Base-by-base conservation (phyloP, 768 basidiomycete species). In the Collybia mongolica region DNA sequence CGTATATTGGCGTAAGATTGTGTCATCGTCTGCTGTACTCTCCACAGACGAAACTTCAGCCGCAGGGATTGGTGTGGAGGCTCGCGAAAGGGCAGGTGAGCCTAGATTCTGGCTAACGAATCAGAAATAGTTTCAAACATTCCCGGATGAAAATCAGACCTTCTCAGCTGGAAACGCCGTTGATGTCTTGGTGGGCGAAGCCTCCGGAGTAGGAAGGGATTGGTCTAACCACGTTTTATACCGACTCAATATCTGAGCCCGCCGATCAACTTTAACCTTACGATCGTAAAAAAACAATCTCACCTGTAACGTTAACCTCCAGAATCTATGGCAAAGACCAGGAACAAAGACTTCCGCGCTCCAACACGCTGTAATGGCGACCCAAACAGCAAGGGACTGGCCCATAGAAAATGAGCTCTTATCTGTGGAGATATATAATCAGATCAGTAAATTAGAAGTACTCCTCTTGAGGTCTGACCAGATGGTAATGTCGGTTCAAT, bases 241-340 rank as follows among this genome's bases (percentile, higher is more conserved):
- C 48, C 93, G 79, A 57, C 84, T 88, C 44, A 95, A 59, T 51
- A 97, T 83, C 92, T 95, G 39, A 24, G 36, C 36, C 40, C 26
- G 22, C 39, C 46, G 22, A 54, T 44, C 32, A 54, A 9, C n/a
- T 15, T 42, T n/a, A 32, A 28, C 39, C 22, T 39, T 14, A 32
- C 36, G 7, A 12, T 28, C 7, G 6, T 19, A 38, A 9, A 23
- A 49, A 48, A 24, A 14, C 35, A 29, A 37, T 46, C 74, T 35
- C 43, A 93, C 93, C 81, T 99, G 96, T 22, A 99, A 69, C 5
- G 87, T 90, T 50, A 98, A 70, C 60, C 80, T 83, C 97, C 96
- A 98, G 65, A 98, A 98, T 44, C 89, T 80, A 66, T 86, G 77
- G 29, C 81, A 80, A 9, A 98, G 69, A 51, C 93, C 88, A 1